Conservation (phyloP, 305 asterid genomes). For the Petunia hybrid region DNA sequence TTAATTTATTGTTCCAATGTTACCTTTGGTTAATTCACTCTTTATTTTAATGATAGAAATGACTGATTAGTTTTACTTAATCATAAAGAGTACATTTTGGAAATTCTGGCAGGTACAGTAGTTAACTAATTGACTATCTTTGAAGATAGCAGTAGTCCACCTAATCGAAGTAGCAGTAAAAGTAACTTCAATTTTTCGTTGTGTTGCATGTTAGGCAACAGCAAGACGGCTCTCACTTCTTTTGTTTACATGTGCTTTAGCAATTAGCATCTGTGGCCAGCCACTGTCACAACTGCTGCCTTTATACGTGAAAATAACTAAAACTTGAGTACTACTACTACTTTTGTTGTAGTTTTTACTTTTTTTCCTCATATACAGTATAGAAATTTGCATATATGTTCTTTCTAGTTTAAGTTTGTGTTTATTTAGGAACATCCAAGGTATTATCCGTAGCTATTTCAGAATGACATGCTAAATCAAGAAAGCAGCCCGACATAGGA, state of each 20-base stretch:
- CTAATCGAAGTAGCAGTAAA: slow-evolving; percentile 42
- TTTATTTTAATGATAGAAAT: not conserved
- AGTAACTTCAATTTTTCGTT: not conserved
- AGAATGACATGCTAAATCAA: no score
- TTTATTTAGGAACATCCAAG: not conserved
- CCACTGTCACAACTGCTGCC: not conserved
- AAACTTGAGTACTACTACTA: not conserved
- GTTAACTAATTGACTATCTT: not conserved
- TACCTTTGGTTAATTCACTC: slow-evolving; percentile 9
- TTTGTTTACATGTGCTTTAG: not conserved
- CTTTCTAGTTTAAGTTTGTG: not conserved
- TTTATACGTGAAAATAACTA: not conserved
- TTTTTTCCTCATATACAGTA: not conserved
- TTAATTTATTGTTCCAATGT: no score
- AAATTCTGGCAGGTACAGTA: slow-evolving; percentile 59
- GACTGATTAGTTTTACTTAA: slow-evolving; percentile 22
- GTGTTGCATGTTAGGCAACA: not conserved
- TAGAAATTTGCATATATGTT: not conserved
- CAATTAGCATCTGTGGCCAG: not conserved
- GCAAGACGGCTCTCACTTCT: not conserved
- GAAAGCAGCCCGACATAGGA: no score
- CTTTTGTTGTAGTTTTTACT: no score
- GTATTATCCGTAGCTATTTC: not conserved
- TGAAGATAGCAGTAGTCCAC: slow-evolving; percentile 40
- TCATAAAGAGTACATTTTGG: slow-evolving; percentile 31